phyloP scores from a whole-genome alignment of 1,284 basidiomycete genomes.

The Cerioporus squamosus region DNA sequence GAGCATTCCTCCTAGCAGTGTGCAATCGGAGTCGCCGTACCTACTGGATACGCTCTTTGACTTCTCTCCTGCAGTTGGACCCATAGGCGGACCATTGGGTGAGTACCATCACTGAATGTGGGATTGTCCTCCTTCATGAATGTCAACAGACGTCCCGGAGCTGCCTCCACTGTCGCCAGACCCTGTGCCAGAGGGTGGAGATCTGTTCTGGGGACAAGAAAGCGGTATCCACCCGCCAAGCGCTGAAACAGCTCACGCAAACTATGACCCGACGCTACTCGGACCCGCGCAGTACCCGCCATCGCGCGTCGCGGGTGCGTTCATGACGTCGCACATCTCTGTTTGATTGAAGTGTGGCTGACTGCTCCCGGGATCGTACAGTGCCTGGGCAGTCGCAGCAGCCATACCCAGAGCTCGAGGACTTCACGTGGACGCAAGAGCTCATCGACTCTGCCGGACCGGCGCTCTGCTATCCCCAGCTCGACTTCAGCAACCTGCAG shows the following conservation, averaged over 20 bases:
- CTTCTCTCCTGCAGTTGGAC: constrained; percentile 7
- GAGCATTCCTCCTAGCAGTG: constrained; percentile 13
- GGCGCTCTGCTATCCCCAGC: not conserved
- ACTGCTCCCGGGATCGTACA: not conserved
- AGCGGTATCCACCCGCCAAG: not conserved
- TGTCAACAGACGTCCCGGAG: constrained; percentile 6
- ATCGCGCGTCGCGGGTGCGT: not conserved
- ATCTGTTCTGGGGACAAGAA: not conserved
- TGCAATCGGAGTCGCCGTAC: constrained; percentile 8
- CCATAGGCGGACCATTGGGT: constrained; percentile 4
- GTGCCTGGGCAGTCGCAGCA: not conserved
- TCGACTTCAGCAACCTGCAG: not conserved
- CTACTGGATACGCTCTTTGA: constrained; percentile 2
- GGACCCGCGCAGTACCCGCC: not conserved
- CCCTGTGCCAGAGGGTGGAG: not conserved
- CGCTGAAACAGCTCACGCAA: not conserved
- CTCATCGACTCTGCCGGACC: no score
- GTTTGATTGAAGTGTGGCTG: not conserved
- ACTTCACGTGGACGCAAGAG: not conserved
- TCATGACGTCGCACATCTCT: not conserved
- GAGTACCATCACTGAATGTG: not conserved
- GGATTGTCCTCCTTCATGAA: not conserved
- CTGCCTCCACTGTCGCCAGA: constrained; percentile 14
- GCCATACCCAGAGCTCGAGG: not conserved
- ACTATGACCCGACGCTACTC: not conserved